Percentiles rank a stretch among this genome's conserved stretches.
phyloP scores from a whole-genome alignment of 768 basidiomycete genomes.

The Podaxis sp. region DNA sequence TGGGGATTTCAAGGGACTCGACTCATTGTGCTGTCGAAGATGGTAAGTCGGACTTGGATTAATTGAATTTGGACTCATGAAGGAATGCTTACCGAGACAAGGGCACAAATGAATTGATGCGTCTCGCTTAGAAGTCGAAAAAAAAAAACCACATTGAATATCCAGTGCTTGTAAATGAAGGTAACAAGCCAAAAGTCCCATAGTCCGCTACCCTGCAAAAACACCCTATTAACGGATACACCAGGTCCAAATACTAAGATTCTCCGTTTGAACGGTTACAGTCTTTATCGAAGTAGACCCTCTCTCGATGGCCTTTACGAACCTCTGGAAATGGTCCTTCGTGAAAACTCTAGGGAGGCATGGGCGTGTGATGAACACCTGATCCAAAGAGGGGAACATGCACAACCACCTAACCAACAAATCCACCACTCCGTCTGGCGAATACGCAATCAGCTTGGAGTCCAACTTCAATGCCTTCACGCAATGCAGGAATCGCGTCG shows the following conservation, averaged over 20 bases:
- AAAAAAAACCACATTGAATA: background rate
- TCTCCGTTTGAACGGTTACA: conserved; percentile 3
- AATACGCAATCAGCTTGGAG: conserved; percentile 4
- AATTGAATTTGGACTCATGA: too few relatives aligned
- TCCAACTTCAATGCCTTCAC: conserved; percentile 5
- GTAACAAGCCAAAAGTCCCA: background rate
- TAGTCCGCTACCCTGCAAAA: background rate
- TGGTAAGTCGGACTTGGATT: too few relatives aligned
- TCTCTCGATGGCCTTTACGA: background rate
- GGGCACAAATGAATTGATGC: too few relatives aligned
- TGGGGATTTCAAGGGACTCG: too few relatives aligned
- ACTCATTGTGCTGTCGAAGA: too few relatives aligned
- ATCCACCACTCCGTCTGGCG: background rate
- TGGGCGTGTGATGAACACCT: conserved; percentile 8
- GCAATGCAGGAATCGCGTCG: background rate
- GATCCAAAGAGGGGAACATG: conserved; percentile 8
- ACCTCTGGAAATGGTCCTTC: conserved; percentile 2
- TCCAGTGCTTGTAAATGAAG: background rate
- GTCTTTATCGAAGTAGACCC: background rate
- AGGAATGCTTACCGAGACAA: too few relatives aligned
- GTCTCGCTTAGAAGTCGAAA: too few relatives aligned
- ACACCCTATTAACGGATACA: background rate
- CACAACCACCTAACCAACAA: conserved; percentile 6
- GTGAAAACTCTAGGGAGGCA: conserved; percentile 5
- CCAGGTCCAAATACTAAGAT: conserved; percentile 7